Evolutionary conservation across 805 yeast species (phyloP), one percentile per base, ranked within the genome.

Genomic region (Maudiozyma barnettii): DNA sequence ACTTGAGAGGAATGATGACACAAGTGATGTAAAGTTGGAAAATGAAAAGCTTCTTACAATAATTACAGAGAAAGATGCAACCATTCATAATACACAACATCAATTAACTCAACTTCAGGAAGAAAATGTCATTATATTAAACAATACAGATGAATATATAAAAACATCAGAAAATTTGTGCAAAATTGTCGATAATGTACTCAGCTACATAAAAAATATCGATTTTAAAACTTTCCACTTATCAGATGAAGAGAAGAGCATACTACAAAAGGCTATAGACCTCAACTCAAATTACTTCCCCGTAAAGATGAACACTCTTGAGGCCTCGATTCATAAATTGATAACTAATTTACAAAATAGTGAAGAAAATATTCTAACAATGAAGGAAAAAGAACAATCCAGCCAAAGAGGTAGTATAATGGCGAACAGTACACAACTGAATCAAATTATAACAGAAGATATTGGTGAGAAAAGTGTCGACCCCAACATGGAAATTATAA

Each of bases 291-390:
- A 55, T 19, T 60, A 53, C 43, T 51, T 58, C 1, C 57, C 60
- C 51, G 58, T 58, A 8, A 62, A 62, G 47, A 53, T 62, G 49
- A 56, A 58, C 41, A 59, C 64, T 9, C 48, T 62, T n/a, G 45
- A 51, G 14, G 44, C 53, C 5, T 48, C 58, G 3, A 45, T 61
- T 6, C 47, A 47, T 13, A 55, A 54, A 33, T 35, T 57, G 10
- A 41, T 56, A 3, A 39, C 43, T 13, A 51, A 49, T 30, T 38
- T 56, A 18, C 44, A 42, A 37, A 38, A 31, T 5, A 22, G 23
- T 4, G 45, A 41, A 33, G 7, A 30, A 18, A 13, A 41, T 2
- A 12, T 40, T 12, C 8, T 31, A 16, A 3, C 20, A 8, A 4
- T 12, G 9, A 4, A 14, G 7, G 39, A 39, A 8, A 39, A 44